A percentile compares a stretch with the other conserved stretches of the same genome.
These are phyloP conservation scores for Tephrocybe sp. DNA, from an alignment of 768 basidiomycete genomes.

Conservation along the genomic window DNA sequence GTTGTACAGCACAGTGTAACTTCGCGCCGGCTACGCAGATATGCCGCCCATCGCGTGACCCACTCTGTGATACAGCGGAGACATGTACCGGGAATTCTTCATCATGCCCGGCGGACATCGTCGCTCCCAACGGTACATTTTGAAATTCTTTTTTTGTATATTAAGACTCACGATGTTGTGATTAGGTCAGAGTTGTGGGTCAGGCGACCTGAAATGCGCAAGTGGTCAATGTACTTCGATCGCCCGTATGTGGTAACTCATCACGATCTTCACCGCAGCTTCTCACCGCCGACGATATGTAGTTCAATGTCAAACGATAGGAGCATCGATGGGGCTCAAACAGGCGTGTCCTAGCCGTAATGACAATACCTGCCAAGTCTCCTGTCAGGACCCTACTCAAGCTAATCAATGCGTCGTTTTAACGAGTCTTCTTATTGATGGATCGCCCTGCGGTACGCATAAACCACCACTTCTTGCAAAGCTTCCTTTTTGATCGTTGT, in stretches of 20 bases:
- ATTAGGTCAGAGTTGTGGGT: slow-evolving; percentile 66
- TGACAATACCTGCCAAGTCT: slow-evolving; percentile 73
- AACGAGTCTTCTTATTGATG: slow-evolving; percentile 72
- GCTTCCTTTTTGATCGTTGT: slow-evolving; percentile 11
- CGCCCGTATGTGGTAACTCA: slow-evolving; percentile 45
- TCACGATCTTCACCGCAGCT: slow-evolving; percentile 6
- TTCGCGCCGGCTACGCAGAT: slow-evolving; percentile 70
- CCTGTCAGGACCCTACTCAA: slow-evolving; percentile 70
- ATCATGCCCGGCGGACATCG: slow-evolving; percentile 66
- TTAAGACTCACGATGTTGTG: slow-evolving; percentile 11
- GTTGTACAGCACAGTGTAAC: slow-evolving; percentile 70
- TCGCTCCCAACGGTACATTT: slow-evolving; percentile 58
- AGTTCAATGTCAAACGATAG: slow-evolving; percentile 79
- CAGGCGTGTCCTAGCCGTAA: slow-evolving; percentile 50
- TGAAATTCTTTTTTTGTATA: background rate
- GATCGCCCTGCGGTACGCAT: slow-evolving; percentile 75
- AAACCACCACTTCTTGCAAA: slow-evolving; percentile 10
- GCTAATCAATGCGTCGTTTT: slow-evolving; percentile 67
- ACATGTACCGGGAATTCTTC: slow-evolving; percentile 76
- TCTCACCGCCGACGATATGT: slow-evolving; percentile 5
- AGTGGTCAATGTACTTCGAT: slow-evolving; percentile 78
- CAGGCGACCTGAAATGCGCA: slow-evolving; percentile 66
- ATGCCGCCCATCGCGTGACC: slow-evolving; percentile 69
- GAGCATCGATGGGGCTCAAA: slow-evolving; percentile 69
- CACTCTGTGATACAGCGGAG: slow-evolving; percentile 69